Evolutionary conservation across 345 rosid genomes (phyloP), one percentile per base, ranked within the genome.

Genomic region (Reutealis trisperma): DNA sequence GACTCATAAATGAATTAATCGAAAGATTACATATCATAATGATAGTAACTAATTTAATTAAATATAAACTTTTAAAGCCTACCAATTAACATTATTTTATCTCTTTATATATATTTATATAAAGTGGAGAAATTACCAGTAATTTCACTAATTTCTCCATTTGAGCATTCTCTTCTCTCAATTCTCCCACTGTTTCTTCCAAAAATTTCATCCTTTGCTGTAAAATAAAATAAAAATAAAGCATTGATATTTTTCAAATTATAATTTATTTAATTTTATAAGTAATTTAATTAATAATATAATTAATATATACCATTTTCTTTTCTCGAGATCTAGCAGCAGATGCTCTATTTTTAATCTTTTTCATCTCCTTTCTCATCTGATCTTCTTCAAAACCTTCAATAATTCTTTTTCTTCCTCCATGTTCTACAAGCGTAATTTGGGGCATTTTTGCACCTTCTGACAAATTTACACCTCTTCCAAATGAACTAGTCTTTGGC

Each of bases 291-390:
- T 47, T 52, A 52, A 13, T 13, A 4, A 13, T 13, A 13, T 15
- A 42, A 67, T 67, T 5, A 63, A 16, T 0, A 15, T 9, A 0
- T 70, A 70, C 73, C 45, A 32, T 6, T 54, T 52, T 70, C 27
- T 54, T 70, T 54, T 70, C 62, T 27, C 73, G 37, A 14, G 63
- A 70, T 70, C 60, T 54, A 70, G 73, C 73, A 52, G 73, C 73
- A 52, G 73, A 70, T 27, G 44, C 73, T 70, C 73, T 70, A 70
- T 70, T 70, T 54, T 54, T 54, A 52, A 70, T 71, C 30, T 71
- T 71, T 71, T 54, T 54, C 49, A 19, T 71, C 74, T 71, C 63
- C 1, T 12, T 55, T 32, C 19, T 54, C 9, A 34, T 13, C 15
- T 1, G 30, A 55, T 71, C 62, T 54, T 71, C 63, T 34, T 55